Evolutionary conservation across 2,329 filamentous ascomycete genomes (phyloP).

Genomic region (Thielaviopsis populi): DNA sequence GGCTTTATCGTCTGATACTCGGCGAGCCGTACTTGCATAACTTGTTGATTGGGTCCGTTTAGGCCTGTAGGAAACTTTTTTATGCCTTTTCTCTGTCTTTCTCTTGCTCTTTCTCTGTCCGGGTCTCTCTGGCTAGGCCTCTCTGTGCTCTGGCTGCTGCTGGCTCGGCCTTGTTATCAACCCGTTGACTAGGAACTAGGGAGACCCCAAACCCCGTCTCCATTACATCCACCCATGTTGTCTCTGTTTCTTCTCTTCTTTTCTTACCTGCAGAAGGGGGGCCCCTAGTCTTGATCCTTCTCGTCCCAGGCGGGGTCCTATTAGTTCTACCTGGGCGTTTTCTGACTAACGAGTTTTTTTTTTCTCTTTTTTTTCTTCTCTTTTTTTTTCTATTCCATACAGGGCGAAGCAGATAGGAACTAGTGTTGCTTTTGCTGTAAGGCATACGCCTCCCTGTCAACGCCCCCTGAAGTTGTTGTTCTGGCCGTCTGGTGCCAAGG

Average conservation of each 20-base stretch:
- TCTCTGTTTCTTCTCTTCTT: conserved; percentile 3
- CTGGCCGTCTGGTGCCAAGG: background rate
- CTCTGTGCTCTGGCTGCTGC: background rate
- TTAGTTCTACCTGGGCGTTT: background rate
- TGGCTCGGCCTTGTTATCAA: background rate
- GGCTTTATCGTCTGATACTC: background rate
- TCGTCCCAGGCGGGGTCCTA: background rate
- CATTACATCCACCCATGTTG: background rate
- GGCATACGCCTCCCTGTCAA: background rate
- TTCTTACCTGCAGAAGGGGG: background rate
- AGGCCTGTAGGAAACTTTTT: background rate
- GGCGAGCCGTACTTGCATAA: background rate
- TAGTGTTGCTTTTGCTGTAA: background rate
- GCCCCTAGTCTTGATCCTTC: background rate
- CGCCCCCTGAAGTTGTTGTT: background rate
- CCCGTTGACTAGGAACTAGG: background rate
- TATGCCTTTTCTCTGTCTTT: background rate
- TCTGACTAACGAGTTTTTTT: background rate
- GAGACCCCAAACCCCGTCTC: background rate
- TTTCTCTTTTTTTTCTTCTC: background rate
- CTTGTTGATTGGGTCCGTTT: too few species aligned
- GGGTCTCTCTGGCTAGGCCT: background rate
- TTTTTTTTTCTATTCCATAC: background rate
- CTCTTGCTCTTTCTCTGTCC: background rate
- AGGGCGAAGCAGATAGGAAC: background rate